Evolutionary conservation across 192 early-diverging fungal species (phyloP), one percentile per base, ranked within the genome.

Genomic region (Backusella tarrabulga): DNA sequence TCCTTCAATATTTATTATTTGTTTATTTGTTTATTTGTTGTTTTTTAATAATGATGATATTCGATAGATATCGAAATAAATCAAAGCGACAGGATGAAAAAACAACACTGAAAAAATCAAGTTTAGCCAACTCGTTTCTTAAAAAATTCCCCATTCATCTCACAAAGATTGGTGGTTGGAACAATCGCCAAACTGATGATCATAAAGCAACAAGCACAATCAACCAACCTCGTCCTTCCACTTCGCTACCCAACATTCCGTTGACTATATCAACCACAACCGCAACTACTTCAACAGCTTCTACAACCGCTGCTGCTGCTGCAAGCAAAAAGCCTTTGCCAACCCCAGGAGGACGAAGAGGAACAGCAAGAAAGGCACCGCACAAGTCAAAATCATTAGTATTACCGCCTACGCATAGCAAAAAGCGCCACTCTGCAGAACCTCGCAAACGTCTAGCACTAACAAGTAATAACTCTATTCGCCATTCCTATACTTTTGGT

Each of bases 401-500:
- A 52, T 68, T 35, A 72, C n/a, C 74, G 46, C 11, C 78, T 75
- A 23, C 66, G 40, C 71, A 79, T 79, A 40, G 41, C 81, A 40
- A 50, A 80, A 50, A 72, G 80, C 67, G 79, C 5, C 68, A 70
- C 35, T 70, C 68, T 38, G 68, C 68, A 8, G 68, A 70, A 38
- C 68, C 34, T 40, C 68, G 68, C 26, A 70, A 23, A 14, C 68
- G 35, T 23, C 21, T 38, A 70, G 34, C 68, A 41, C n/a, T 81
- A 34, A 71, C 71, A 26, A 77, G 82, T 60, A 74, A 26, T 63
- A 79, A 19, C 77, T 82, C 56, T 80, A 87, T 56, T 80, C 83
- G 75, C 79, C 83, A 63, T 84, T 83, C 72, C 69, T 86, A 34
- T 81, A 87, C 78, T 78, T 86, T 70, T 83, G 85, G 67, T 70